These are phyloP conservation scores for Corylus avellana DNA, from an alignment of 306 rosid species.

Conservation along the genomic window DNA sequence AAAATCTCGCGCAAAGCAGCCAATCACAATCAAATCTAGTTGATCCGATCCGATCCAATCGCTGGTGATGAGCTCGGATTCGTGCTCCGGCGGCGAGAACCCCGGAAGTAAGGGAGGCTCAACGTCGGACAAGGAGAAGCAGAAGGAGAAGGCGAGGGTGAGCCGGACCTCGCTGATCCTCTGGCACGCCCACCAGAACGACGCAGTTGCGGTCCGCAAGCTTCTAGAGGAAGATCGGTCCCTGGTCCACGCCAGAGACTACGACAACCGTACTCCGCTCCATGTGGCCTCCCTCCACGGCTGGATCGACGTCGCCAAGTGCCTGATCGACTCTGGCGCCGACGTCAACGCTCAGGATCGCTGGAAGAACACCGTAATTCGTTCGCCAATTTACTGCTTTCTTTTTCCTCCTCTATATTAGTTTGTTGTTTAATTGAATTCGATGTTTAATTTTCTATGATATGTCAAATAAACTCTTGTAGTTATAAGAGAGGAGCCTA, in stretches of 20 bases:
- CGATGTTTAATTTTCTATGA: not conserved
- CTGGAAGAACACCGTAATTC: conserved; percentile 84
- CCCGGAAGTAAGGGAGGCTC: conserved; percentile 20
- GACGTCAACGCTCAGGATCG: conserved; percentile 96
- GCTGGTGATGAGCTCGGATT: conserved; percentile 58
- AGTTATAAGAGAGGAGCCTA: not conserved
- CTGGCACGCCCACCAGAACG: conserved; percentile 98
- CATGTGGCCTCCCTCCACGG: conserved; percentile 89
- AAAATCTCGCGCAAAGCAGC: not conserved
- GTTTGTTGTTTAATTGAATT: not conserved
- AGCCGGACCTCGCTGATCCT: conserved; percentile 86
- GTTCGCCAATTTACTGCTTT: not conserved
- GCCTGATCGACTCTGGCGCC: conserved; percentile 74
- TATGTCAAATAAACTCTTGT: not conserved
- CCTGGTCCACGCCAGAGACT: conserved; percentile 77
- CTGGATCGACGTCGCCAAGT: conserved; percentile 75
- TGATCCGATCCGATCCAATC: conserved; percentile 29
- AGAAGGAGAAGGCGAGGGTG: conserved; percentile 83
- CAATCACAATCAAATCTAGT: not conserved
- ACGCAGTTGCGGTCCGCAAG: conserved; percentile 76
- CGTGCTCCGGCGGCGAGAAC: conserved; percentile 32
- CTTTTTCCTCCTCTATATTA: not conserved
- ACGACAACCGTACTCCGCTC: conserved; percentile 91
- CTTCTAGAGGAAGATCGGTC: conserved; percentile 91
- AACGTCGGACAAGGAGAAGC: conserved; percentile 40